These are phyloP conservation scores for Uronychia setigera DNA, from an alignment of 73 alveolate species.

Conservation along the genomic window DNA sequence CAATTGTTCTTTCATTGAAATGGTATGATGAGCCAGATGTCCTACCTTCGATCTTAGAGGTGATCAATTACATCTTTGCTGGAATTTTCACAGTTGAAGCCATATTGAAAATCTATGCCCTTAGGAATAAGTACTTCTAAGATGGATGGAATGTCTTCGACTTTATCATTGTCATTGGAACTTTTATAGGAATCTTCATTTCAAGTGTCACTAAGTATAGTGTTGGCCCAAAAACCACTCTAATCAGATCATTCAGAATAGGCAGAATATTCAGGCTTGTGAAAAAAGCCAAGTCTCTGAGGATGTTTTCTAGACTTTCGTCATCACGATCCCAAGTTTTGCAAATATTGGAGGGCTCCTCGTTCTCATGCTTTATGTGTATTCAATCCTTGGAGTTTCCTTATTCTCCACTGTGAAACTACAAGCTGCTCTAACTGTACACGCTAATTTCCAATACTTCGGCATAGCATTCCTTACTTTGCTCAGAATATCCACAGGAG, in stretches of 20 bases:
- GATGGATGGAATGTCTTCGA: constrained; percentile 69
- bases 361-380: constrained; percentile 32
- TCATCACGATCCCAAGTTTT: constrained; percentile 44
- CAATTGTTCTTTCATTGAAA: constrained; percentile 18
- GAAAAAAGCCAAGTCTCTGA: constrained; percentile 32
- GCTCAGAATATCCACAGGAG: constrained; percentile 45
- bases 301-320: constrained; percentile 46
- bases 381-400: constrained; percentile 40
- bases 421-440: constrained; percentile 22
- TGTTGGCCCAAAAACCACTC: constrained; percentile 29
- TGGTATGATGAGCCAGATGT: constrained; percentile 48
- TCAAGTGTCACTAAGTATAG: background rate
- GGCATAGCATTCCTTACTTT: constrained; percentile 20
- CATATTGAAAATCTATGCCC: constrained; percentile 29
- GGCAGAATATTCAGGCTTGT: constrained; percentile 41
- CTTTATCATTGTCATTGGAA: constrained; percentile 55
- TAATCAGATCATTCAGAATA: constrained; percentile 50
- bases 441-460: constrained; percentile 27
- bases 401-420: constrained; percentile 41
- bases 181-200: constrained; percentile 50
- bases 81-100: constrained; percentile 54
- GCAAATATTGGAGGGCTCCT: constrained; percentile 59
- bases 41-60: constrained; percentile 6
- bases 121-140: constrained; percentile 32
- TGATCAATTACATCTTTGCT: constrained; percentile 45